phyloP scores from a whole-genome alignment of 257 asterid species.

The Fraxinus cuspidata region DNA sequence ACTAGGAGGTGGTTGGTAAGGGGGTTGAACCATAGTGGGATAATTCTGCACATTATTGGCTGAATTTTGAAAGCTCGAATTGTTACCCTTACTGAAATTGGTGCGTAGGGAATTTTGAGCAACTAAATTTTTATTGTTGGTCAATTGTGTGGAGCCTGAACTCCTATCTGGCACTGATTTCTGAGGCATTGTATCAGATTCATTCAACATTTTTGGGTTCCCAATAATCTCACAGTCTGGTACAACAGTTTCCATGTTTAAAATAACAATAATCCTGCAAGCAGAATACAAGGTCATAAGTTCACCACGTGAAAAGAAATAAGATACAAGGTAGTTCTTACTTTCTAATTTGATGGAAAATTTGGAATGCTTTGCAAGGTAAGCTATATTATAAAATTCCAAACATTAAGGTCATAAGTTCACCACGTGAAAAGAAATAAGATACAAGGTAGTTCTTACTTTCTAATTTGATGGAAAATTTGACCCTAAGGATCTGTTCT shows the following conservation, averaged over 20 bases:
- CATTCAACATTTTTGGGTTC: conserved; percentile 52
- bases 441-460: conserved; percentile 14
- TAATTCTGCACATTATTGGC: conserved; percentile 49
- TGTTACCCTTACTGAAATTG: conserved; percentile 36
- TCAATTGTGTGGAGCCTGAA: conserved; percentile 34
- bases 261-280: conserved; percentile 83
- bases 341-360: background rate
- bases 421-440: conserved; percentile 7
- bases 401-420: conserved; percentile 16
- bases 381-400: background rate
- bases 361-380: background rate
- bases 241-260: conserved; percentile 86
- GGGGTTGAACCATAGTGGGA: conserved; percentile 77
- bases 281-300: conserved; percentile 24
- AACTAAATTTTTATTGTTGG: conserved; percentile 36
- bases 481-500: too few species aligned
- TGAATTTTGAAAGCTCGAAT: conserved; percentile 37
- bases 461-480: background rate
- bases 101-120: conserved; percentile 40
- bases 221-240: conserved; percentile 77
- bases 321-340: conserved; percentile 12
- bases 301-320: conserved; percentile 16
- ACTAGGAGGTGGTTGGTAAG: conserved; percentile 91
- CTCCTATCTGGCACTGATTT: conserved; percentile 38
- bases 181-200: conserved; percentile 49